A percentile compares a stretch with the other conserved stretches of the same genome.
Evolutionary conservation across 768 basidiomycete species (phyloP).

Genomic region (Tylopilus subfusipes): DNA sequence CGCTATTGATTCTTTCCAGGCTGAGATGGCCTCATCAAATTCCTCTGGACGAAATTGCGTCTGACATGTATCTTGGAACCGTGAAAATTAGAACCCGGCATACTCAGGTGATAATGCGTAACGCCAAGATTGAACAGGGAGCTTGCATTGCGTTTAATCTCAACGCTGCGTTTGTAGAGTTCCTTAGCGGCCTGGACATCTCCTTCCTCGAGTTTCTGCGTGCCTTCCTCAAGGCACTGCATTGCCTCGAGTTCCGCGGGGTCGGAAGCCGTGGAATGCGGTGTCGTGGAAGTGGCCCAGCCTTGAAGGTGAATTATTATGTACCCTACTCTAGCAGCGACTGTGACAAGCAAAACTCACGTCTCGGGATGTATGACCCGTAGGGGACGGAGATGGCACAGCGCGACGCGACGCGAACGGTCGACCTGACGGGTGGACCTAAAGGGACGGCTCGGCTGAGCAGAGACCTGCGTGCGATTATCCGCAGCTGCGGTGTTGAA

Average conservation of each 20-base stretch:
- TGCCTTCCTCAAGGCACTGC: conserved; percentile 78
- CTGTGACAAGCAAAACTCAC: conserved; percentile 24
- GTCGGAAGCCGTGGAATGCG: conserved; percentile 78
- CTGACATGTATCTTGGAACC: conserved; percentile 15
- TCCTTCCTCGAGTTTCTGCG: conserved; percentile 80
- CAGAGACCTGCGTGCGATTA: conserved; percentile 17
- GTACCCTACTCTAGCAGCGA: conserved; percentile 2
- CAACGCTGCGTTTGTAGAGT: conserved; percentile 73
- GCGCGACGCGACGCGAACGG: conserved; percentile 8
- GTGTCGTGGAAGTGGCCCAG: conserved; percentile 77
- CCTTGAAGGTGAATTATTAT: conserved; percentile 34
- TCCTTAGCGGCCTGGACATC: conserved; percentile 76
- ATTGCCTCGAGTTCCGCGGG: conserved; percentile 80
- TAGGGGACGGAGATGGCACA: conserved; percentile 3
- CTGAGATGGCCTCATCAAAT: conserved; percentile 78
- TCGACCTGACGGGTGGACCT: conserved; percentile 18
- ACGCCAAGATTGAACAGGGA: conserved; percentile 87
- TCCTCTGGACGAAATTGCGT: conserved; percentile 54
- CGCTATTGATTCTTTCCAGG: conserved; percentile 82
- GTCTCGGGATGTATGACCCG: conserved; percentile 18
- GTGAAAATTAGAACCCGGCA: conserved; percentile 29
- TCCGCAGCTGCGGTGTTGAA: conserved; percentile 24
- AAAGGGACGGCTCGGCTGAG: conserved; percentile 23
- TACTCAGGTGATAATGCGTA: conserved; percentile 86
- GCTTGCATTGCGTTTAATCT: conserved; percentile 76